Conservation (phyloP, 2,329 filamentous ascomycete genomes). For the Polytolypa hystricis region DNA sequence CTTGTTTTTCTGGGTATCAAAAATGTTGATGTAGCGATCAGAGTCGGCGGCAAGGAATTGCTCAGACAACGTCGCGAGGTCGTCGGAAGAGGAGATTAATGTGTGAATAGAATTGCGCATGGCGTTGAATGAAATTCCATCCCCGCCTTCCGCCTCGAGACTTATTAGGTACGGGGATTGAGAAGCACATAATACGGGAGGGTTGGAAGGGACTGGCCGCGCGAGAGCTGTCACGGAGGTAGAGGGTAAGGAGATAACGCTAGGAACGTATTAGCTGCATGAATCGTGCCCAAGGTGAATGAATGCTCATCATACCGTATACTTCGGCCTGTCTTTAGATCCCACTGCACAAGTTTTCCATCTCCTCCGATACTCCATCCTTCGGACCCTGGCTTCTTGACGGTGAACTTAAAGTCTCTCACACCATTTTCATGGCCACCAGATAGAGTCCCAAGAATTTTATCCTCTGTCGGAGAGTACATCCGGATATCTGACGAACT, state of each 20-base stretch:
- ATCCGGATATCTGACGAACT: conserved; percentile 39
- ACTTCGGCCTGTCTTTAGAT: conserved; percentile 33
- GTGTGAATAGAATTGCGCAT: conserved; percentile 40
- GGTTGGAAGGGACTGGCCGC: conserved; percentile 29
- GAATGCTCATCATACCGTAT: conserved; percentile 37
- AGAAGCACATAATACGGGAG: conserved; percentile 40
- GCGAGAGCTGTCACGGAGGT: conserved; percentile 32
- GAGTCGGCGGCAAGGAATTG: conserved; percentile 39
- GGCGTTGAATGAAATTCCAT: conserved; percentile 35
- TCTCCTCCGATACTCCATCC: conserved; percentile 46
- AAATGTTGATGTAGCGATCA: conserved; percentile 41
- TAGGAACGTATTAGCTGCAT: no score
- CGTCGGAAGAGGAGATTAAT: conserved; percentile 31
- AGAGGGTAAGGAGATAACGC: conserved; percentile 34
- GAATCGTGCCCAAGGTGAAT: no score
- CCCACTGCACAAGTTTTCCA: conserved; percentile 43
- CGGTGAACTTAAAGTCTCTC: conserved; percentile 41
- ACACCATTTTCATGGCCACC: conserved; percentile 39
- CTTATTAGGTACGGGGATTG: conserved; percentile 38
- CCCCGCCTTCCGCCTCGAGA: conserved; percentile 27
- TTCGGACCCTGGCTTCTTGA: conserved; percentile 26
- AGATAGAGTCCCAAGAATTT: conserved; percentile 33
- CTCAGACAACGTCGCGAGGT: conserved; percentile 22
- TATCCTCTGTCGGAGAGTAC: conserved; percentile 39
- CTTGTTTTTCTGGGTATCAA: conserved; percentile 32